A percentile compares a stretch with the other conserved stretches of the same genome.
These are phyloP conservation scores for Haplographium delicatum DNA, from an alignment of 495 filamentous ascomycete species.

Conservation along the genomic window DNA sequence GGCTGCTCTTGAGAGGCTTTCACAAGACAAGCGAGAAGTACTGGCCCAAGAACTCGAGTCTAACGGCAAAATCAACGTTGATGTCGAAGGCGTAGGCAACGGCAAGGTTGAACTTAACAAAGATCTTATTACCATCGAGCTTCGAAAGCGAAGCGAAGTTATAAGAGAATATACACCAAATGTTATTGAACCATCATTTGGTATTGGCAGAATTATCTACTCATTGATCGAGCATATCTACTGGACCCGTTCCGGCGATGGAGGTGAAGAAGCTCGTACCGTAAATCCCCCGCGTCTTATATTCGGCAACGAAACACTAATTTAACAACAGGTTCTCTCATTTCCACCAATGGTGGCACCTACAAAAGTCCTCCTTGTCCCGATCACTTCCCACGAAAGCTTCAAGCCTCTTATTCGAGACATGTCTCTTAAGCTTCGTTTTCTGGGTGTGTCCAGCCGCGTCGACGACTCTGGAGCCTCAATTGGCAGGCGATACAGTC, in stretches of 20 bases:
- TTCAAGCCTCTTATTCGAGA: conserved; percentile 54
- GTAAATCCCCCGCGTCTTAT: too few relatives aligned
- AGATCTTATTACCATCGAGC: conserved; percentile 52
- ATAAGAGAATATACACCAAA: conserved; percentile 61
- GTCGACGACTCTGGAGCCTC: conserved; percentile 64
- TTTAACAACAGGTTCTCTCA: conserved; percentile 56
- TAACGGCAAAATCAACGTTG: conserved; percentile 50
- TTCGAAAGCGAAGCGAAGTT: conserved; percentile 47
- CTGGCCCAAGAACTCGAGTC: conserved; percentile 43
- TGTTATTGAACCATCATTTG: conserved; percentile 69
- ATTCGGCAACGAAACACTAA: too few relatives aligned
- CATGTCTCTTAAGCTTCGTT: conserved; percentile 55
- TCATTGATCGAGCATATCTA: conserved; percentile 58
- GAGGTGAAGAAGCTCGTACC: conserved; percentile 61
- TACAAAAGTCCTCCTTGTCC: conserved; percentile 72
- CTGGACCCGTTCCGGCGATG: conserved; percentile 60
- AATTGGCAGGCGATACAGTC: conserved; percentile 70
- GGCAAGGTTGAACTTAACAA: conserved; percentile 54
- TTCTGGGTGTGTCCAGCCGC: conserved; percentile 54
- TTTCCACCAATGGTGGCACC: conserved; percentile 70
- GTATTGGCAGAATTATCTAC: conserved; percentile 65
- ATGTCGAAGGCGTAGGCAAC: conserved; percentile 46
- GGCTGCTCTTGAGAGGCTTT: conserved; percentile 48
- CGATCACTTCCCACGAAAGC: conserved; percentile 55
- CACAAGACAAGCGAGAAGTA: conserved; percentile 50